Conservation (phyloP, 1,284 basidiomycete genomes). For the Mycena sp. region DNA sequence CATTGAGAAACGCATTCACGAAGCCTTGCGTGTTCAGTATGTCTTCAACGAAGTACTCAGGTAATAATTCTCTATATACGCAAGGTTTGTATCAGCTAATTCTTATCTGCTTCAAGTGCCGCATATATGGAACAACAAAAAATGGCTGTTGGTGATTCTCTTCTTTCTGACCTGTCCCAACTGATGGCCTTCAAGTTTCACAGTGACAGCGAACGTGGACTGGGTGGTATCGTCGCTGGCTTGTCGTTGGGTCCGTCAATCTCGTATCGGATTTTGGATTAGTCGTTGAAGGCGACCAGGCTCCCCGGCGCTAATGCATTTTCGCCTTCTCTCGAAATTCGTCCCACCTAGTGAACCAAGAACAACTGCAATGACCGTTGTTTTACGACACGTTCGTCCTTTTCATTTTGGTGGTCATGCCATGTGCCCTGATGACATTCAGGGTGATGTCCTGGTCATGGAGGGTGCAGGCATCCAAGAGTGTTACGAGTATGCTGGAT, state of each 20-base stretch:
- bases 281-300: background rate
- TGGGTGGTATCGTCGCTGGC: constrained; percentile 77
- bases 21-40: constrained; percentile 47
- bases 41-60: constrained; percentile 81
- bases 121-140: constrained; percentile 85
- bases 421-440: background rate
- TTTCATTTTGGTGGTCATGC: background rate
- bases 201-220: constrained; percentile 75
- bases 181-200: constrained; percentile 63
- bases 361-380: constrained; percentile 58
- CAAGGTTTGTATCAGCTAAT: background rate
- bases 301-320: constrained; percentile 81
- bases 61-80: constrained; percentile 31
- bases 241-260: constrained; percentile 24
- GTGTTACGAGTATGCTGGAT: constrained; percentile 18
- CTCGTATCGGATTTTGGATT: background rate
- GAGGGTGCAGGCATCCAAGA: constrained; percentile 25
- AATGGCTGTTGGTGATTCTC: constrained; percentile 71
- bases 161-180: background rate
- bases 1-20: constrained; percentile 60
- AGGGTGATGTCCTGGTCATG: constrained; percentile 22
- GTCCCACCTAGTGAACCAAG: constrained; percentile 44
- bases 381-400: constrained; percentile 70
- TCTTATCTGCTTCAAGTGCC: constrained; percentile 46
- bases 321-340: constrained; percentile 57